Conservation (phyloP, 352 stramenopile genomes). For the Sclerospora graminicola region DNA sequence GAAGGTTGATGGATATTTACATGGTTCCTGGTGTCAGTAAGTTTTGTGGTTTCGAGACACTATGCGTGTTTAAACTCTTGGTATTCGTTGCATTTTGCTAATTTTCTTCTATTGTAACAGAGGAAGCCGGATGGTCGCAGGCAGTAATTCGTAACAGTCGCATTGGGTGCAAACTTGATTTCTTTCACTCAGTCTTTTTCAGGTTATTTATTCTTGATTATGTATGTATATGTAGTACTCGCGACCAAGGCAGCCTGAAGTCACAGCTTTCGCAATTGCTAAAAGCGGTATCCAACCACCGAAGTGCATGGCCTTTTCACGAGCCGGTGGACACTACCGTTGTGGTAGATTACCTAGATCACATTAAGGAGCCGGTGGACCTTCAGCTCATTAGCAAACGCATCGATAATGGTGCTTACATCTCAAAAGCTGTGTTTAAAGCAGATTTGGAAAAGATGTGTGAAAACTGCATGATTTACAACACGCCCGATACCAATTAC, state of each 20-base stretch:
- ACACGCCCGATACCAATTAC: slow-evolving; percentile 92
- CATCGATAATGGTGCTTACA: slow-evolving; percentile 82
- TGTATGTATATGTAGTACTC: slow-evolving; percentile 26
- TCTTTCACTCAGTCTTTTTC: not conserved
- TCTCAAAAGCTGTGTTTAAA: slow-evolving; percentile 87
- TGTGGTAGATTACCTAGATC: slow-evolving; percentile 95
- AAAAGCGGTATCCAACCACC: slow-evolving; percentile 89
- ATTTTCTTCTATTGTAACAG: slow-evolving; percentile 18
- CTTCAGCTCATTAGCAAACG: slow-evolving; percentile 75
- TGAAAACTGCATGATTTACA: slow-evolving; percentile 97
- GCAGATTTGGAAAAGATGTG: slow-evolving; percentile 95
- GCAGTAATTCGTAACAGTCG: slow-evolving; percentile 79
- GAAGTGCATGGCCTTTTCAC: slow-evolving; percentile 96
- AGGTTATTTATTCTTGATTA: not conserved
- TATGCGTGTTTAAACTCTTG: not conserved
- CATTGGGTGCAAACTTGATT: slow-evolving; percentile 40
- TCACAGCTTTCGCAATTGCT: slow-evolving; percentile 81
- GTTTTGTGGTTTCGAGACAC: slow-evolving; percentile 15
- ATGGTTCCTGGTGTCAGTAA: slow-evolving; percentile 81
- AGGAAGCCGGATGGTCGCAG: slow-evolving; percentile 80
- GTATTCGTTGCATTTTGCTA: not conserved
- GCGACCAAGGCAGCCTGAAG: slow-evolving; percentile 74
- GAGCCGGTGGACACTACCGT: slow-evolving; percentile 93
- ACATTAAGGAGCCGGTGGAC: slow-evolving; percentile 94
- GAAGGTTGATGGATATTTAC: slow-evolving; percentile 79